Percentiles rank a stretch among this genome's conserved stretches.
Conservation (phyloP, 1,284 basidiomycete genomes). For the Hymenochaete sp. region DNA sequence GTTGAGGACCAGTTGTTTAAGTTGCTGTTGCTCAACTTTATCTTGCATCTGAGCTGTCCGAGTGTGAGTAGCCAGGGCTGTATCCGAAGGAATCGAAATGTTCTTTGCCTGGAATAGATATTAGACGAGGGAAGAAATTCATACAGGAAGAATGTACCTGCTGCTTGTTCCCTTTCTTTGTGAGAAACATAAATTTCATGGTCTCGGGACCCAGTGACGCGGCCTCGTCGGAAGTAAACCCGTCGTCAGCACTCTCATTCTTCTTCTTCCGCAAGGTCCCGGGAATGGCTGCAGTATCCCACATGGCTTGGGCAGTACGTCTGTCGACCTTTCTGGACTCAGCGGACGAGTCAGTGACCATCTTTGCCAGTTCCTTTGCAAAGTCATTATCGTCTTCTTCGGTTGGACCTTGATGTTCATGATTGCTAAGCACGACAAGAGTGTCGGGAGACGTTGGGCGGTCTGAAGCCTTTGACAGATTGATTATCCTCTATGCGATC, state of each 20-base stretch:
- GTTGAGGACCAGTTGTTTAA: constrained; percentile 86
- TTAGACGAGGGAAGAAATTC: constrained; percentile 1
- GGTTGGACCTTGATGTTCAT: constrained; percentile 66
- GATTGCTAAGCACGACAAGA: constrained; percentile 56
- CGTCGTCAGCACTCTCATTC: constrained; percentile 43
- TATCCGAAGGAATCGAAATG: constrained; percentile 79
- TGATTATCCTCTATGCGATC: constrained; percentile 13
- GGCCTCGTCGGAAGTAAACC: constrained; percentile 29
- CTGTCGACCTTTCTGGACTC: constrained; percentile 79
- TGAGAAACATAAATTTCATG: constrained; percentile 93
- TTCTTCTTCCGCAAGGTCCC: constrained; percentile 55
- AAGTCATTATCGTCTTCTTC: constrained; percentile 92
- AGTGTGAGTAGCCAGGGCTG: constrained; percentile 83
- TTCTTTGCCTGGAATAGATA: constrained; percentile 56
- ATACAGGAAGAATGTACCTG: constrained; percentile 44
- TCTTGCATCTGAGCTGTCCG: constrained; percentile 84
- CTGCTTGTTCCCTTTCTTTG: constrained; percentile 90
- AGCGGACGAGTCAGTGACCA: constrained; percentile 81
- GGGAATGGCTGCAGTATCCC: constrained; percentile 78
- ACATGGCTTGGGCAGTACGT: constrained; percentile 73
- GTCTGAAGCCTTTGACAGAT: constrained; percentile 51
- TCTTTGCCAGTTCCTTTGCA: constrained; percentile 90
- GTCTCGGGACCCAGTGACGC: constrained; percentile 35
- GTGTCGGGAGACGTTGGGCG: constrained; percentile 71
- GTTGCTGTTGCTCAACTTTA: constrained; percentile 89